Percentiles rank a stretch among this genome's conserved stretches.
These are phyloP conservation scores for Ustilago cynodontis DNA, from an alignment of 1,284 basidiomycete genomes.

Conservation along the genomic window DNA sequence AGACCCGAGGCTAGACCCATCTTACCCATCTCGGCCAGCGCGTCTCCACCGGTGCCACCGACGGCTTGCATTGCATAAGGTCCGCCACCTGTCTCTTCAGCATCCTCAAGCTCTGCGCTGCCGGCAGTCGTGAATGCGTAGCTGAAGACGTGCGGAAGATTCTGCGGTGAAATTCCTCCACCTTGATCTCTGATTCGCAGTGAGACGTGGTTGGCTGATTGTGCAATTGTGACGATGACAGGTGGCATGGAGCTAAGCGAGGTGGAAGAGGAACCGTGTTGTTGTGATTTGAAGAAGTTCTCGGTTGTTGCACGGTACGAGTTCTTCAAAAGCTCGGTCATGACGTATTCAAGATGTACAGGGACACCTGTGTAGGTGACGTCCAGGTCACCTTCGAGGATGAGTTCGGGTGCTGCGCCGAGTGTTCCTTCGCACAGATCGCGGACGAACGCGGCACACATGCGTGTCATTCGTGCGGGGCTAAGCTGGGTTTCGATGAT, in stretches of 20 bases:
- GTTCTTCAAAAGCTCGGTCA: conserved; percentile 78
- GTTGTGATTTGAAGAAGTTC: conserved; percentile 34
- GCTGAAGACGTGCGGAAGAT: conserved; percentile 84
- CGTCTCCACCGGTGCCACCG: conserved; percentile 74
- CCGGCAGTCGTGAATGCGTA: conserved; percentile 87
- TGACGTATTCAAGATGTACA: conserved; percentile 87
- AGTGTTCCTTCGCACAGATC: conserved; percentile 88
- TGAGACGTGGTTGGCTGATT: conserved; percentile 77
- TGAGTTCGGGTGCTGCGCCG: conserved; percentile 76
- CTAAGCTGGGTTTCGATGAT: conserved; percentile 62
- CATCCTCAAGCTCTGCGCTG: conserved; percentile 74
- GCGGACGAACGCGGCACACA: conserved; percentile 78
- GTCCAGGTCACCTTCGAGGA: conserved; percentile 51
- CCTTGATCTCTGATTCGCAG: conserved; percentile 86
- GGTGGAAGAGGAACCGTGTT: conserved; percentile 54
- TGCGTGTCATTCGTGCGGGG: conserved; percentile 68
- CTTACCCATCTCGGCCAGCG: conserved; percentile 75
- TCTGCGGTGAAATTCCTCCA: conserved; percentile 81
- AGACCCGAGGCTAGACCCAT: conserved; percentile 80
- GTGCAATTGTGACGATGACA: conserved; percentile 78
- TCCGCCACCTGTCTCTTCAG: conserved; percentile 78
- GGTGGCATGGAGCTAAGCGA: conserved; percentile 71
- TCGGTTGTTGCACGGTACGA: conserved; percentile 82
- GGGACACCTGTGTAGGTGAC: conserved; percentile 79
- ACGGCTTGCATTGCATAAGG: conserved; percentile 77